A percentile compares a stretch with the other conserved stretches of the same genome.
phyloP scores from a whole-genome alignment of 2,329 filamentous ascomycete genomes.

The Blumeria hordei region DNA sequence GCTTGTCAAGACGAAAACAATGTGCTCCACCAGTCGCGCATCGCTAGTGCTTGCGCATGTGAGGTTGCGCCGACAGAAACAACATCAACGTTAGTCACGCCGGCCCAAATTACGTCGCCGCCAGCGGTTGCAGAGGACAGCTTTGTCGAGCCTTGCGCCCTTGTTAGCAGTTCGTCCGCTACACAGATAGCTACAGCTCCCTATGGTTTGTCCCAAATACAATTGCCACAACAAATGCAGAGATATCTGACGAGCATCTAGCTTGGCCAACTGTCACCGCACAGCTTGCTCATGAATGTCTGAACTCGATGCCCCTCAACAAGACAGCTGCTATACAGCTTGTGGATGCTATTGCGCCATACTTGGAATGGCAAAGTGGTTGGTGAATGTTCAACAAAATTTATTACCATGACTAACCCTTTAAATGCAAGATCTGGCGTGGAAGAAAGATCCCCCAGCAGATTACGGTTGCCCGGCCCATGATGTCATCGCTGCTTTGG shows the following conservation, averaged over 20 bases:
- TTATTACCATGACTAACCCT: neutral
- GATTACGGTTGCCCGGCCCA: constrained; percentile 24
- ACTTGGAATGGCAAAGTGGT: constrained; percentile 12
- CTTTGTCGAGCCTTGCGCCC: constrained; percentile 6
- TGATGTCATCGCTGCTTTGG: constrained; percentile 23
- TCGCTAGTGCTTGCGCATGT: no score
- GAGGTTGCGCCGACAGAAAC: no score
- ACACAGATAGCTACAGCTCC: constrained; percentile 7
- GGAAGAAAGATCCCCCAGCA: constrained; percentile 25
- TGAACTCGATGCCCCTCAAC: constrained; percentile 12
- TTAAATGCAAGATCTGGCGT: constrained; percentile 8
- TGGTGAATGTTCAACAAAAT: neutral
- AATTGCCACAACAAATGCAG: no score
- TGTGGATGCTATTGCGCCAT: constrained; percentile 11
- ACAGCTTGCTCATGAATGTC: constrained; percentile 12
- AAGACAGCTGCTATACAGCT: constrained; percentile 9
- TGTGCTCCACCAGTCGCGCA: no score
- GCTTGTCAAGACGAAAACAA: no score
- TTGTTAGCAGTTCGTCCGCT: constrained; percentile 10
- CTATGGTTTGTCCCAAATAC: constrained; percentile 5
- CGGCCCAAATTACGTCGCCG: no score
- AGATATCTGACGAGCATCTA: neutral
- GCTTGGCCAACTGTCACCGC: constrained; percentile 12
- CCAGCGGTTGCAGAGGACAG: no score
- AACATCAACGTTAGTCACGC: no score